Conservation (phyloP, 305 asterid genomes). For the Solanum hybrid region DNA sequence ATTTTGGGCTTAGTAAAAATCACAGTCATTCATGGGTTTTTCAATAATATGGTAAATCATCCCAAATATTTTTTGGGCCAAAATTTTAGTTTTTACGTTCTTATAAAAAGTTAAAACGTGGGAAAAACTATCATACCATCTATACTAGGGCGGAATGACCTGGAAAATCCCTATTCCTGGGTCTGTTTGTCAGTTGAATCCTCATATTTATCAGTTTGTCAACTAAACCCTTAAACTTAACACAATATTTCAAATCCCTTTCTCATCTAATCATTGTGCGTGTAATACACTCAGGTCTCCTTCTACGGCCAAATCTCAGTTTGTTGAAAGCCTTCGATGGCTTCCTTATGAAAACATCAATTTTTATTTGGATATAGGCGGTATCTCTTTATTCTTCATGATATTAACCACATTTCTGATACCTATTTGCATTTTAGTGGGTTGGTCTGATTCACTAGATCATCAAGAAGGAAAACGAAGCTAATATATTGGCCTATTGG, state of each 20-base stretch:
- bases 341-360: no score
- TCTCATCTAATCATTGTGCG: no score
- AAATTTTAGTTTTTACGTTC: neutral
- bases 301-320: no score
- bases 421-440: no score
- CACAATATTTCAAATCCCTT: no score
- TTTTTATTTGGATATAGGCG: no score
- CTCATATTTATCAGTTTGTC: no score
- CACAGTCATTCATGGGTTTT: neutral
- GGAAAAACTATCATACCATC: neutral
- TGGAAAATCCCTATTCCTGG: rapidly evolving
- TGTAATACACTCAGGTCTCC: neutral
- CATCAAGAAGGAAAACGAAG: neutral
- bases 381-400: no score
- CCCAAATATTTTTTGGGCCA: neutral
- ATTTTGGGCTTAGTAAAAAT: neutral
- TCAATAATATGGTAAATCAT: neutral
- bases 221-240: neutral
- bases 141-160: neutral
- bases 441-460: neutral
- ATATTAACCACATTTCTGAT: no score
- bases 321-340: no score
- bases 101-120: no score
- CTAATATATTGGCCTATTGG: neutral
- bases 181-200: neutral